phyloP scores from a whole-genome alignment of 257 asterid species.

The Nicotiana obtusifolia region DNA sequence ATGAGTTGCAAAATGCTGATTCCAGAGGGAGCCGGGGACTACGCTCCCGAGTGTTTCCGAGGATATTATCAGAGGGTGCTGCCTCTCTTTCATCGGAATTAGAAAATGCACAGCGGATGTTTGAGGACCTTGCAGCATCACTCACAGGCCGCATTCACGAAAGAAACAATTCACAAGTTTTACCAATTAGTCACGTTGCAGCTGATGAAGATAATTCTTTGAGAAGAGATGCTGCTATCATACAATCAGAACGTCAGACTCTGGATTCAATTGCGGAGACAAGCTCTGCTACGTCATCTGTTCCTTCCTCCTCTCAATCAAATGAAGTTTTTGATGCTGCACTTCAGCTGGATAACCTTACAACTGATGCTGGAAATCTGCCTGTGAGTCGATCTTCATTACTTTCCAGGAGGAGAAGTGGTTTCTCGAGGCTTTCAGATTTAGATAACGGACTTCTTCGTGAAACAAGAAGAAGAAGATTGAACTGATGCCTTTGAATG shows the following conservation, averaged over 20 bases:
- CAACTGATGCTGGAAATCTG: constrained; percentile 15
- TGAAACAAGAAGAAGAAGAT: constrained; percentile 32
- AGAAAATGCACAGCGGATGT: constrained; percentile 59
- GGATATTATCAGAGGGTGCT: constrained; percentile 59
- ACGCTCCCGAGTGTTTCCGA: constrained; percentile 52
- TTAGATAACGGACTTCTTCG: constrained; percentile 8
- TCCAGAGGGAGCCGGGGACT: constrained; percentile 19
- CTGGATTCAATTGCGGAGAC: constrained; percentile 27
- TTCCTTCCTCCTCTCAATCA: constrained; percentile 31
- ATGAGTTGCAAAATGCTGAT: constrained; percentile 30
- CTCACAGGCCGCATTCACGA: constrained; percentile 34
- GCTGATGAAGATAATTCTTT: constrained; percentile 25
- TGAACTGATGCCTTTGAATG: constrained; percentile 5
- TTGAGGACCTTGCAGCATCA: constrained; percentile 64
- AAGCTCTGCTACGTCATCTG: constrained; percentile 19
- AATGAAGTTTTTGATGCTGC: constrained; percentile 27
- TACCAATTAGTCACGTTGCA: constrained; percentile 27
- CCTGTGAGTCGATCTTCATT: constrained; percentile 13
- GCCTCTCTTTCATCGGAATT: constrained; percentile 74
- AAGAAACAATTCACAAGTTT: constrained; percentile 25
- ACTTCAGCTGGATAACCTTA: constrained; percentile 17
- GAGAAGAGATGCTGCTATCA: constrained; percentile 21
- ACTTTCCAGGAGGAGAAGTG: constrained; percentile 21
- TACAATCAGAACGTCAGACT: constrained; percentile 33
- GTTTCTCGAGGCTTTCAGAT: constrained; percentile 16